These are phyloP conservation scores for Exophiala viscosa DNA, from an alignment of 2,329 filamentous ascomycete species.

Conservation along the genomic window DNA sequence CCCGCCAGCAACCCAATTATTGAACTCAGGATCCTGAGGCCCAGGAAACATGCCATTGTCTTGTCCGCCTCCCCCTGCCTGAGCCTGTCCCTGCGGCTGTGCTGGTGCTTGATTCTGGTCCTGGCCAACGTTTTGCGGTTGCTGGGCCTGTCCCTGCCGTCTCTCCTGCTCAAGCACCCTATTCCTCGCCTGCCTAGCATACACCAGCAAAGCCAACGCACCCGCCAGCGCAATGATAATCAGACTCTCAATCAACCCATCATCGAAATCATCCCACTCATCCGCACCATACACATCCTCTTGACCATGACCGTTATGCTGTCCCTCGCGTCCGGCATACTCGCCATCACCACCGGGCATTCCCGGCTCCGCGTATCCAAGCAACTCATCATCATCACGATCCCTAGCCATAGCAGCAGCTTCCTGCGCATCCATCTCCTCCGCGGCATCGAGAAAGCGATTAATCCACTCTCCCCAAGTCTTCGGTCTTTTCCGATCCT, in stretches of 20 bases:
- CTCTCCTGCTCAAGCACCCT: conserved; percentile 46
- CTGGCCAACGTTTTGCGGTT: background rate
- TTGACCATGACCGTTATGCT: conserved; percentile 8
- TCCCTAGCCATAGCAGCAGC: conserved; percentile 47
- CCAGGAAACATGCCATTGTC: conserved; percentile 62
- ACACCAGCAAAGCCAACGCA: conserved; percentile 72
- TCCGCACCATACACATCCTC: conserved; percentile 45
- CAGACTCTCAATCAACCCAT: conserved; percentile 77
- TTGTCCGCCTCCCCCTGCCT: too few species aligned
- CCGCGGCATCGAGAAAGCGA: conserved; percentile 73
- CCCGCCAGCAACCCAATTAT: conserved; percentile 65
- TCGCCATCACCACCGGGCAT: conserved; percentile 50
- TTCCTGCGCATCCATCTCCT: conserved; percentile 61
- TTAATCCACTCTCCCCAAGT: conserved; percentile 81
- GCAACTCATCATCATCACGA: conserved; percentile 40
- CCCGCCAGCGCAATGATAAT: conserved; percentile 76
- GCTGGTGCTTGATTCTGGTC: conserved; percentile 5
- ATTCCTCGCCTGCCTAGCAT: conserved; percentile 71
- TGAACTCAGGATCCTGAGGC: conserved; percentile 64
- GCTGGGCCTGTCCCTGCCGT: conserved; percentile 24
- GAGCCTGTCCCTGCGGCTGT: conserved; percentile 37
- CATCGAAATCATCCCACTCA: conserved; percentile 64
- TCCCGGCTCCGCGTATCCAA: conserved; percentile 47
- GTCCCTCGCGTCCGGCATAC: conserved; percentile 18
- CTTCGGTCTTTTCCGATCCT: conserved; percentile 62